Evolutionary conservation across 176 grass and related monocot genomes (phyloP), one percentile per base, ranked within the genome.

Genomic region (Ensete ventricosum): DNA sequence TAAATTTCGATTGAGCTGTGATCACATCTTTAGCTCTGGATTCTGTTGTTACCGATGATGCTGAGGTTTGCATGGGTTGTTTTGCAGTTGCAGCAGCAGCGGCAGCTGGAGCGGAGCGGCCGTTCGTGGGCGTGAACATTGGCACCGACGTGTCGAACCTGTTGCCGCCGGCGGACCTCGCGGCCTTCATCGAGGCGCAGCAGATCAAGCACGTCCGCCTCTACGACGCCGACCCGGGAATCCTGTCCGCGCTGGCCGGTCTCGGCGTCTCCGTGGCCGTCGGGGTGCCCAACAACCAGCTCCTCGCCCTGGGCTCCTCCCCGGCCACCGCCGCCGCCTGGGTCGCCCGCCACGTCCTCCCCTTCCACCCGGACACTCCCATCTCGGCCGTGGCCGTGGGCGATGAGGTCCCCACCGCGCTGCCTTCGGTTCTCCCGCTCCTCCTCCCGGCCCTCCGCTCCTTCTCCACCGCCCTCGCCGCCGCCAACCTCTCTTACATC

Each of bases 281-380:
- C 11, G 91, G 95, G 0, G 95, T 99, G 53, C 95, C 95, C 22
- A 99, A 99, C 71, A 81, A 89, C 69, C 85, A 99, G 84, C 84
- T 99, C 71, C 82, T 99, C 34, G 95, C 95, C 14, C 82, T 99
- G n/a, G 95, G 91, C 0, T 91, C 95, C 12, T 99, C 95, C 58
- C 75, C 74, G 20, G 73, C 78, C 60, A 86, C 90, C 24, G 95
- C 91, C 16, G 23, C 84, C 0, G 25, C 91, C 10, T 99, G 95
- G 95, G 82, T 99, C 48, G 20, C 82, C 21, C 86, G 84, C 73
- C 88, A 87, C 10, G 72, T 99, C 34, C 20, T 91, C 54, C 95
- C 91, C 0, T 94, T 79, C 81, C 68, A 84, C 48, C 82, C 81
- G 17, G 24, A 59, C 23, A 91, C 83, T 20, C 58, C 86, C 59